Evolutionary conservation across 805 yeast species (phyloP).

Genomic region (Scheffersomyces stipitis): DNA sequence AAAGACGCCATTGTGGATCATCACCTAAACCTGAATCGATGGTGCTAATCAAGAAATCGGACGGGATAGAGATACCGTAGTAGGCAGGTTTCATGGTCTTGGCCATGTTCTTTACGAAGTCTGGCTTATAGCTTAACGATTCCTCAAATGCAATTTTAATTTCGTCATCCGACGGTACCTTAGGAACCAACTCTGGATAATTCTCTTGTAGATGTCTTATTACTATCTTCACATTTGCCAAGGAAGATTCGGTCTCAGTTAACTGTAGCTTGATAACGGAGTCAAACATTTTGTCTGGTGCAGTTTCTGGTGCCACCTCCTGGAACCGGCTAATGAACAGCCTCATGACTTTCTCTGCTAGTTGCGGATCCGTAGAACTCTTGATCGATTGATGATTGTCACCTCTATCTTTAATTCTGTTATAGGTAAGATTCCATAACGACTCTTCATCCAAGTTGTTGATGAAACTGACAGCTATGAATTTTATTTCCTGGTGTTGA

Average conservation of each 20-base stretch:
- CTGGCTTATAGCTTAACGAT: conserved; percentile 59
- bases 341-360: conserved; percentile 62
- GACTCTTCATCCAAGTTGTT: conserved; percentile 25
- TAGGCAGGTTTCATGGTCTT: conserved; percentile 34
- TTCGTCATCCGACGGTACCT: conserved; percentile 39
- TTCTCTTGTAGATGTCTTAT: conserved; percentile 27
- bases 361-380: conserved; percentile 44
- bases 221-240: conserved; percentile 10
- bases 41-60: background rate
- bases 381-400: conserved; percentile 87
- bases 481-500: conserved; percentile 41
- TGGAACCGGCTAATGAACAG: conserved; percentile 75
- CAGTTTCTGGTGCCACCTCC: conserved; percentile 42
- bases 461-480: conserved; percentile 70
- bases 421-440: conserved; percentile 53
- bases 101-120: conserved; percentile 35
- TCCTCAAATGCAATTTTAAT: conserved; percentile 47
- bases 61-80: conserved; percentile 42
- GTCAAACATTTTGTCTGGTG: conserved; percentile 73
- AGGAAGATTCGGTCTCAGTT: conserved; percentile 11
- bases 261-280: conserved; percentile 58
- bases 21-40: background rate
- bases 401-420: conserved; percentile 68
- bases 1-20: conserved; percentile 15
- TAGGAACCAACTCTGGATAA: conserved; percentile 46